These are phyloP conservation scores for Iodosphaeria phyllophila DNA, from an alignment of 2,329 filamentous ascomycete species.

Conservation along the genomic window DNA sequence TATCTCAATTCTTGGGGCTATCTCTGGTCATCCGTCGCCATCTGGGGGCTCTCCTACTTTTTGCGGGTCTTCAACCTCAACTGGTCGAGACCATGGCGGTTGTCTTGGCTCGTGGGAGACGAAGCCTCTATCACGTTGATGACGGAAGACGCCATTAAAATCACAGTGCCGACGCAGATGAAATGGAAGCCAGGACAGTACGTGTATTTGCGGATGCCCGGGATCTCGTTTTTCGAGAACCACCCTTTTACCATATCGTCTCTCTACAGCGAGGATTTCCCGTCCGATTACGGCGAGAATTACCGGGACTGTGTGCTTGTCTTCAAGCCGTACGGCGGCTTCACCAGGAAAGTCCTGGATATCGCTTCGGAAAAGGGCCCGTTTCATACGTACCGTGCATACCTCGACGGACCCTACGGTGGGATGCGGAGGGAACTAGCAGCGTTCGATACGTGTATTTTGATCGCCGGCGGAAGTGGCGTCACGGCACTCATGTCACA, in stretches of 20 bases:
- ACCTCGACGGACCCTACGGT: constrained; percentile 86
- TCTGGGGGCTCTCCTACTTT: constrained; percentile 60
- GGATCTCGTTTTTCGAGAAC: constrained; percentile 77
- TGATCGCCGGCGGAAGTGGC: constrained; percentile 86
- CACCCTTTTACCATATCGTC: constrained; percentile 93
- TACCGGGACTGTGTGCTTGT: constrained; percentile 82
- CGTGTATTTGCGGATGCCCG: constrained; percentile 85
- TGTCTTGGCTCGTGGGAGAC: constrained; percentile 75
- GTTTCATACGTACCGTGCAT: constrained; percentile 81
- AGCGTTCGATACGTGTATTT: constrained; percentile 81
- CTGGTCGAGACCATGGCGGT: constrained; percentile 64
- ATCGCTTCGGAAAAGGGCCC: constrained; percentile 72
- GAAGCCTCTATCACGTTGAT: constrained; percentile 80
- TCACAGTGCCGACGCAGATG: constrained; percentile 86
- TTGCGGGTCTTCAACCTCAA: constrained; percentile 71
- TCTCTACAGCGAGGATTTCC: constrained; percentile 81
- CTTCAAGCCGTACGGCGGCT: constrained; percentile 80
- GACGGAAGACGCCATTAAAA: constrained; percentile 85
- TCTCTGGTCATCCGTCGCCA: constrained; percentile 60
- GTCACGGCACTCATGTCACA: constrained; percentile 90
- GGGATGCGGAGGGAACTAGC: constrained; percentile 82
- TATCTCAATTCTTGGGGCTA: constrained; percentile 83
- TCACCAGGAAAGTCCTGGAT: constrained; percentile 70
- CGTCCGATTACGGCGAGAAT: constrained; percentile 73
- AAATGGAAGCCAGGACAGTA: constrained; percentile 89